Evolutionary conservation across 2,329 filamentous ascomycete genomes (phyloP).

Genomic region (Aciculosporium take): DNA sequence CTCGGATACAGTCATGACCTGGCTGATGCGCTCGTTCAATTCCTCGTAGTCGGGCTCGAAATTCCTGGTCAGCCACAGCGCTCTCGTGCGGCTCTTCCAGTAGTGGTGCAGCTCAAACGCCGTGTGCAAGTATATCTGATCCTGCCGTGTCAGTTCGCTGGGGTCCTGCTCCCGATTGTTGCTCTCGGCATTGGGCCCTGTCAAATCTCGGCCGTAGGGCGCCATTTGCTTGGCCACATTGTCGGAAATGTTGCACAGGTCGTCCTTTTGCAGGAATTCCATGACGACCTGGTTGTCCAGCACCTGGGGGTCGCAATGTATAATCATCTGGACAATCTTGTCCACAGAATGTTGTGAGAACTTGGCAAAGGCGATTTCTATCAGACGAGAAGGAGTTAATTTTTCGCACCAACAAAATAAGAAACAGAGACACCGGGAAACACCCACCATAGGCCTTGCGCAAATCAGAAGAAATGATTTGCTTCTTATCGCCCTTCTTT

Average conservation of each 20-base stretch:
- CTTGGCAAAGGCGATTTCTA: constrained; percentile 82
- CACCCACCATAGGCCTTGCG: constrained; percentile 67
- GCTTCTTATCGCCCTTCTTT: constrained; percentile 91
- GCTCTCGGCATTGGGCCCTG: constrained; percentile 65
- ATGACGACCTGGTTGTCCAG: constrained; percentile 84
- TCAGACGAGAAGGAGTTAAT: background rate
- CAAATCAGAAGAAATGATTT: constrained; percentile 83
- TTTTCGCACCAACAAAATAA: background rate
- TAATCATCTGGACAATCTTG: constrained; percentile 80
- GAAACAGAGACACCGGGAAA: background rate
- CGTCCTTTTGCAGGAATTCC: constrained; percentile 90
- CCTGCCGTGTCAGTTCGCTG: constrained; percentile 75
- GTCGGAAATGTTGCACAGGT: constrained; percentile 83
- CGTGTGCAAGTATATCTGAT: constrained; percentile 88
- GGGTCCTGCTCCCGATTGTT: constrained; percentile 77
- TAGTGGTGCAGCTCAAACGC: constrained; percentile 93
- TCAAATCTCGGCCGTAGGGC: constrained; percentile 94
- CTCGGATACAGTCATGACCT: constrained; percentile 79
- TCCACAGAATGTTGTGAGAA: constrained; percentile 76
- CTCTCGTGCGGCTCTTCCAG: constrained; percentile 96
- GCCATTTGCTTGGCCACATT: constrained; percentile 85
- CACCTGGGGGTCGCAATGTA: constrained; percentile 83
- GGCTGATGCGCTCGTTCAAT: constrained; percentile 68
- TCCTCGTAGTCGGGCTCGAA: constrained; percentile 88
- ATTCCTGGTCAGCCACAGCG: constrained; percentile 67